phyloP scores from a whole-genome alignment of 805 yeast species.

The Metschnikowia santaceciliae region DNA sequence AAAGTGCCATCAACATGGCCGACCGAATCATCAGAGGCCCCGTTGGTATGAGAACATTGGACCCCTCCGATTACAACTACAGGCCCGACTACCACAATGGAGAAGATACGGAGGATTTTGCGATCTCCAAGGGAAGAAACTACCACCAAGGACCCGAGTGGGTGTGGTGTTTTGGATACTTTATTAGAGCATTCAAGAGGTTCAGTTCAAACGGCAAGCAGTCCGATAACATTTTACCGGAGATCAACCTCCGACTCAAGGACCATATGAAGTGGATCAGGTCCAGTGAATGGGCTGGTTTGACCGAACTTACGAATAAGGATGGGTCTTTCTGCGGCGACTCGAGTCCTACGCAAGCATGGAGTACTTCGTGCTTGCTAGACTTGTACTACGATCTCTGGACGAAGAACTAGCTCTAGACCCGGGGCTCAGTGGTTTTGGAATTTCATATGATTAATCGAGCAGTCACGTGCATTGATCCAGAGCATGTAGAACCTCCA shows the following conservation, averaged over 20 bases:
- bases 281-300: slow-evolving; percentile 87
- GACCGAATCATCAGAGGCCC: slow-evolving; percentile 81
- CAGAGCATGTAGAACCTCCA: too few species aligned
- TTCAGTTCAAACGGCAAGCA: slow-evolving; percentile 49
- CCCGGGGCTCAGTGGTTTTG: too few species aligned
- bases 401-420: slow-evolving; percentile 13
- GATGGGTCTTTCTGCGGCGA: slow-evolving; percentile 79
- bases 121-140: slow-evolving; percentile 91
- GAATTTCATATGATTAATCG: too few species aligned
- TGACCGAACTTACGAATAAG: slow-evolving; percentile 88
- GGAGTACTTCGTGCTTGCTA: slow-evolving; percentile 85
- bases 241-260: slow-evolving; percentile 55
- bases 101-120: slow-evolving; percentile 79
- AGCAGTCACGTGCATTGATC: too few species aligned
- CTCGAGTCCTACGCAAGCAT: slow-evolving; percentile 94
- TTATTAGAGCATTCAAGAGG: slow-evolving; percentile 67
- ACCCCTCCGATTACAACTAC: slow-evolving; percentile 88
- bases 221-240: slow-evolving; percentile 51
- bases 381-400: slow-evolving; percentile 72
- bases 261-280: slow-evolving; percentile 68
- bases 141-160: slow-evolving; percentile 99
- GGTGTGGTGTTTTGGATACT: slow-evolving; percentile 91
- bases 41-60: slow-evolving; percentile 85
- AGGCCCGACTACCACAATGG: slow-evolving; percentile 84
- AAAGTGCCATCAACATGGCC: slow-evolving; percentile 63